These are phyloP conservation scores for Pneumocystis sp. DNA, from an alignment of 1,139 yeast species.

Conservation along the genomic window DNA sequence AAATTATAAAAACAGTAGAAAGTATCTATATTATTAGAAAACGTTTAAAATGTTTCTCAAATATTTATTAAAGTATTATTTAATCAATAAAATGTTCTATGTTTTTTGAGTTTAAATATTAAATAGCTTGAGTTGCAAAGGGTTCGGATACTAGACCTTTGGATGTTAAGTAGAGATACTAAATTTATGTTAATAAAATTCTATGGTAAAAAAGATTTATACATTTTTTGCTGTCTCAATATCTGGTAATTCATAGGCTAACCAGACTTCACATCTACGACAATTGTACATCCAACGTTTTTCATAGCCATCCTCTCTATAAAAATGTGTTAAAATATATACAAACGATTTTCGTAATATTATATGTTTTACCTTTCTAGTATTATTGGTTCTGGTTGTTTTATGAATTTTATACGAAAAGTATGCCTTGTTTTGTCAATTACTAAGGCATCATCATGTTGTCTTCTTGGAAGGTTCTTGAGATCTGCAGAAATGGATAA, in stretches of 20 bases:
- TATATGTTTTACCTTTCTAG: not conserved
- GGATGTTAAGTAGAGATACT: not conserved
- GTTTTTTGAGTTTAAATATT: not conserved
- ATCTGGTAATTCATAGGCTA: not conserved
- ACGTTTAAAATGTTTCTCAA: not conserved
- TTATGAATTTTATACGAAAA: not conserved
- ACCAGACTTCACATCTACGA: conserved; percentile 56
- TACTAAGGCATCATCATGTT: not conserved
- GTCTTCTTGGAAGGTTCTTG: not conserved
- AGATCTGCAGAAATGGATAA: not conserved
- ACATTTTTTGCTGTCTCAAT: not conserved
- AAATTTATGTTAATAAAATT: not conserved
- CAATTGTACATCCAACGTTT: conserved; percentile 73
- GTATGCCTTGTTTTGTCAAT: not conserved
- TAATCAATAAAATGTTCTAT: not conserved
- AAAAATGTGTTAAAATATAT: not conserved
- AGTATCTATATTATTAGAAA: not conserved
- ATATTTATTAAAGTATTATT: not conserved
- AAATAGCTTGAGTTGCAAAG: not conserved
- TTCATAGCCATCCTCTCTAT: conserved; percentile 41
- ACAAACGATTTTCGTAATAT: not conserved
- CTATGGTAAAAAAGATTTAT: not conserved
- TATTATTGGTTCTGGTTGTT: not conserved
- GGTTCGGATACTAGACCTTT: not conserved
- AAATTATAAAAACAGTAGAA: not conserved